Evolutionary conservation across 1,284 basidiomycete genomes (phyloP).

Genomic region (Limonomyces culmigenus): DNA sequence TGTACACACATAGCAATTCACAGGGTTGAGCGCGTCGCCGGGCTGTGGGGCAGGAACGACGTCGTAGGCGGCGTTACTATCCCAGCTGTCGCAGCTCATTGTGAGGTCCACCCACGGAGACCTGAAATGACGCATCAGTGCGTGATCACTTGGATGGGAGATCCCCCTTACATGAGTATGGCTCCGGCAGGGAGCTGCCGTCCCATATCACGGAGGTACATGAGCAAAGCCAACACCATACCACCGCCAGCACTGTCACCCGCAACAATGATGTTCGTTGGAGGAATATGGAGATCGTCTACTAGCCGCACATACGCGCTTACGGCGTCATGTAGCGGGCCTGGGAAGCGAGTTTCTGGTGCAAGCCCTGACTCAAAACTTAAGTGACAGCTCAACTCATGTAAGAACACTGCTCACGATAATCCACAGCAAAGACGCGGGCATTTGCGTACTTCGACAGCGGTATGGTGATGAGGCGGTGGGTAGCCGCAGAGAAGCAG

Average conservation of each 20-base stretch:
- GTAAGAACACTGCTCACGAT: not conserved
- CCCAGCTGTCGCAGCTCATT: slow-evolving; percentile 96
- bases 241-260: slow-evolving; percentile 94
- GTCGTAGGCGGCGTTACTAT: slow-evolving; percentile 75
- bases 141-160: no score
- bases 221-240: slow-evolving; percentile 68
- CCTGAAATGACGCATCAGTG: no score
- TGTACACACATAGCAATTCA: slow-evolving; percentile 55
- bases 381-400: slow-evolving; percentile 40
- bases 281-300: slow-evolving; percentile 80
- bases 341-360: slow-evolving; percentile 88
- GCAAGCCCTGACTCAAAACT: slow-evolving; percentile 95
- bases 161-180: slow-evolving; percentile 52
- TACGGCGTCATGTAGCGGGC: slow-evolving; percentile 84
- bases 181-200: slow-evolving; percentile 72
- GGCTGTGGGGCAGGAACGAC: slow-evolving; percentile 61
- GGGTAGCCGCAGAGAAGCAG: slow-evolving; percentile 86
- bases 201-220: slow-evolving; percentile 81
- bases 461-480: slow-evolving; percentile 83
- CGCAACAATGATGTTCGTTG: slow-evolving; percentile 77
- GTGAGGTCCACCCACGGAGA: slow-evolving; percentile 72
- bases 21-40: slow-evolving; percentile 85
- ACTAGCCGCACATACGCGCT: slow-evolving; percentile 77
- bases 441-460: slow-evolving; percentile 83
- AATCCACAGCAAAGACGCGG: slow-evolving; percentile 87